Evolutionary conservation across 768 basidiomycete species (phyloP).

Genomic region (Trametes meyenii): DNA sequence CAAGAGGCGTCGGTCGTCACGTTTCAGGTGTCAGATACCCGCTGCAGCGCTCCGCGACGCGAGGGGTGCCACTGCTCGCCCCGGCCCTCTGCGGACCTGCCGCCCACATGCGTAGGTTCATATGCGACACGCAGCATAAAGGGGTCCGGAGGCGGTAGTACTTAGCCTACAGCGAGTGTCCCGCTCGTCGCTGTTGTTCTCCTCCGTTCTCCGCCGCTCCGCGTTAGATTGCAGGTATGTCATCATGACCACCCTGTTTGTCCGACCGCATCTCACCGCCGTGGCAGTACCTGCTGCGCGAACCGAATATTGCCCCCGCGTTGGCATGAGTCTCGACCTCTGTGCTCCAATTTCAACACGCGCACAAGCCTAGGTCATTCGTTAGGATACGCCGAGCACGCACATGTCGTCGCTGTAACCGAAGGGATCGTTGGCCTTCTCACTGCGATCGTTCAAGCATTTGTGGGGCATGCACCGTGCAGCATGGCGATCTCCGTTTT

Average conservation of each 20-base stretch:
- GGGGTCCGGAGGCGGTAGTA: not conserved
- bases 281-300: not conserved
- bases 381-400: not conserved
- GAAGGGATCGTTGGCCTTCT: not conserved
- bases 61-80: not conserved
- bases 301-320: not conserved
- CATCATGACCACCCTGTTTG: not conserved
- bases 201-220: conserved; percentile 19
- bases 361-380: not conserved
- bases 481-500: not conserved
- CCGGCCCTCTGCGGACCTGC: not conserved
- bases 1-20: conserved; percentile 1
- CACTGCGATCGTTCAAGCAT: not conserved
- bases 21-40: conserved; percentile 17
- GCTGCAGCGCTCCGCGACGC: conserved; percentile 2
- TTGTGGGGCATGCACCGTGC: not conserved
- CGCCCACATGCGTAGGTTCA: not conserved
- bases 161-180: too few relatives aligned
- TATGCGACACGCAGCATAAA: not conserved
- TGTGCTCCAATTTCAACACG: not conserved
- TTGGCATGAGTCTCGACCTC: not conserved
- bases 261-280: not conserved
- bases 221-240: not conserved
- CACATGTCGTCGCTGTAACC: not conserved
- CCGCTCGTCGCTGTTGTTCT: too few relatives aligned